Percentiles rank a stretch among this genome's conserved stretches.
Evolutionary conservation across 257 asterid species (phyloP).

Genomic region (Craterostigma plantagineum): DNA sequence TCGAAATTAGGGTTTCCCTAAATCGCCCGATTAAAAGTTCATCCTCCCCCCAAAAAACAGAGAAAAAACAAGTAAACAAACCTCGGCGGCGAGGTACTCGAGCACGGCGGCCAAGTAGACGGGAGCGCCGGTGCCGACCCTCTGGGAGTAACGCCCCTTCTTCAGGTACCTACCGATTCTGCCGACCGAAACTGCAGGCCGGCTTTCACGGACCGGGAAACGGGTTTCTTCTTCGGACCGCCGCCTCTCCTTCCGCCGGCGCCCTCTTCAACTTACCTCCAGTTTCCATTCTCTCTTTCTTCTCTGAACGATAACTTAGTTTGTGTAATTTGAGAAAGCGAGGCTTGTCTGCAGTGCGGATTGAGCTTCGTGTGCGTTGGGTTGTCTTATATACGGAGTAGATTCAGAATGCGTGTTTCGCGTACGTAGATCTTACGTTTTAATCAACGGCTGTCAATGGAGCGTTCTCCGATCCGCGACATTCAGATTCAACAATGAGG

Average conservation of each 20-base stretch:
- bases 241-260: constrained; percentile 14
- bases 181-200: constrained; percentile 44
- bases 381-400: too few relatives aligned
- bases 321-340: too few relatives aligned
- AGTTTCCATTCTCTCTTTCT: constrained; percentile 7
- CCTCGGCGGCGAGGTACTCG: constrained; percentile 35
- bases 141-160: constrained; percentile 27
- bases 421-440: too few relatives aligned
- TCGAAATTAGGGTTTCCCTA: too few relatives aligned
- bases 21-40: background rate
- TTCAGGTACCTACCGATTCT: constrained; percentile 35
- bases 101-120: constrained; percentile 41
- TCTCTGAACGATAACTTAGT: too few relatives aligned
- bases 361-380: too few relatives aligned
- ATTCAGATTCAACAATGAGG: too few relatives aligned
- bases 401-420: too few relatives aligned
- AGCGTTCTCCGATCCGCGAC: too few relatives aligned
- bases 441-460: too few relatives aligned
- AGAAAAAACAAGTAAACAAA: background rate
- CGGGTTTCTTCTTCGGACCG: constrained; percentile 17
- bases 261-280: constrained; percentile 11
- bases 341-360: too few relatives aligned
- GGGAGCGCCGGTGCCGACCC: constrained; percentile 36
- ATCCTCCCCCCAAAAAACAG: too few relatives aligned
- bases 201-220: constrained; percentile 19